Percentiles rank a stretch among this genome's conserved stretches.
These are phyloP conservation scores for Diaporthe citri DNA, from an alignment of 2,329 filamentous ascomycete species.

Conservation along the genomic window DNA sequence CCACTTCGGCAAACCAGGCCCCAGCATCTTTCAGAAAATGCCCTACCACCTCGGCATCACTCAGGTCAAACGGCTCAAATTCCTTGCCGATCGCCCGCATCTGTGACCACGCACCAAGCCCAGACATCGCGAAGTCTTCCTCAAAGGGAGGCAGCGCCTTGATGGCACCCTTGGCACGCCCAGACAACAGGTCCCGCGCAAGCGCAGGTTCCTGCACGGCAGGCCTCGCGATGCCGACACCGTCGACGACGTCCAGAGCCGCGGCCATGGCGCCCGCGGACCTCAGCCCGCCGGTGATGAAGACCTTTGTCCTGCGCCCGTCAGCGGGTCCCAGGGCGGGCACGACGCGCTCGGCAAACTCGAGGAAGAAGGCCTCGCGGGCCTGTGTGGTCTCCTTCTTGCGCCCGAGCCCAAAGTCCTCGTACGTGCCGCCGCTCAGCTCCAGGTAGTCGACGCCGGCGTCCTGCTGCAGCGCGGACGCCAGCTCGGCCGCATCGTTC, in stretches of 20 bases:
- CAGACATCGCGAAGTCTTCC: not conserved
- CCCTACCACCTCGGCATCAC: not conserved
- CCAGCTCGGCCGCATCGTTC: constrained; percentile 63
- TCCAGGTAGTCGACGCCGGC: constrained; percentile 69
- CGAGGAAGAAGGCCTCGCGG: constrained; percentile 71
- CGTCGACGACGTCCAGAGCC: constrained; percentile 69
- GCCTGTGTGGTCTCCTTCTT: constrained; percentile 66
- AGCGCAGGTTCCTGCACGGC: constrained; percentile 50
- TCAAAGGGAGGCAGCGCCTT: constrained; percentile 3
- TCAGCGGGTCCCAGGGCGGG: constrained; percentile 48
- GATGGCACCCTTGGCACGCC: constrained; percentile 40
- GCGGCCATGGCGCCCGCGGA: constrained; percentile 67
- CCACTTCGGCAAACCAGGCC: not conserved
- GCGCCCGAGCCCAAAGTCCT: constrained; percentile 64
- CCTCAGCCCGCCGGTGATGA: constrained; percentile 70
- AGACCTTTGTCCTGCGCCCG: constrained; percentile 65
- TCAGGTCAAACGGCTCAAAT: constrained; percentile 28
- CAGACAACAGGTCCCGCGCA: constrained; percentile 46
- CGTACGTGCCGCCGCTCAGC: constrained; percentile 71
- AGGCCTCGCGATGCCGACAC: constrained; percentile 66
- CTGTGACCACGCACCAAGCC: constrained; percentile 13
- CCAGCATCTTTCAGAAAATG: constrained; percentile 18
- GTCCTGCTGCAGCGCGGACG: constrained; percentile 61
- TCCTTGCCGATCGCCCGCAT: constrained; percentile 19
- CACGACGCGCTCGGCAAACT: constrained; percentile 68